A percentile compares a stretch with the other conserved stretches of the same genome.
phyloP scores from a whole-genome alignment of 305 asterid species.

The Fraxinus albicans region DNA sequence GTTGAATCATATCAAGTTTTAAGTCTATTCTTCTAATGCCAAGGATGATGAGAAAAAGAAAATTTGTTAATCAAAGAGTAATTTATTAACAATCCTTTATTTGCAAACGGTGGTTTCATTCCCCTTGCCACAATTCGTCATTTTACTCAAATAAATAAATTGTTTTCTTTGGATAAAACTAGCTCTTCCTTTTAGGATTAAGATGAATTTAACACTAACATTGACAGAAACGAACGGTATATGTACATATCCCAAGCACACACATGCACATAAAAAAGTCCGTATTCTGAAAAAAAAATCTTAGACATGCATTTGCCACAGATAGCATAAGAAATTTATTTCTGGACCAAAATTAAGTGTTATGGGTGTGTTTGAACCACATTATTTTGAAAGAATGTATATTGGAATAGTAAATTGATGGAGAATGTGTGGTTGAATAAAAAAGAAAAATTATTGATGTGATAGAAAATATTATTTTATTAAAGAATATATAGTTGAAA shows the following conservation, averaged over 20 bases:
- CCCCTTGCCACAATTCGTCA: neutral
- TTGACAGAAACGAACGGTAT: too few species aligned
- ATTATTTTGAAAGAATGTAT: too few species aligned
- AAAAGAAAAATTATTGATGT: too few species aligned
- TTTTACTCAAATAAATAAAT: neutral
- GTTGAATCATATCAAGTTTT: neutral
- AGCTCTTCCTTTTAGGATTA: neutral
- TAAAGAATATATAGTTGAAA: too few species aligned
- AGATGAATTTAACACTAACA: neutral
- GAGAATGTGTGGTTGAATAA: too few species aligned
- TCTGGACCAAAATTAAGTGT: neutral
- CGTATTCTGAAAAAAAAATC: neutral
- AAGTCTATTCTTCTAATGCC: neutral
- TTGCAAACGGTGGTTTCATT: neutral
- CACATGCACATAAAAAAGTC: too few species aligned
- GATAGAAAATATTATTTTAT: too few species aligned
- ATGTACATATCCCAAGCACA: too few species aligned
- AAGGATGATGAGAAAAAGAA: neutral
- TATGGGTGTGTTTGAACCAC: too few species aligned
- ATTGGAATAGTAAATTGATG: too few species aligned
- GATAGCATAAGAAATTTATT: neutral
- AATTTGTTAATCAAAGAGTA: neutral
- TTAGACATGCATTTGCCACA: slow-evolving; percentile 8
- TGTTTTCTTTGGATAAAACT: neutral
- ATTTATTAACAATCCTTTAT: too few species aligned